A percentile compares a stretch with the other conserved stretches of the same genome.
phyloP scores from a whole-genome alignment of 2,329 filamentous ascomycete species.

The Venturia aucupariae region DNA sequence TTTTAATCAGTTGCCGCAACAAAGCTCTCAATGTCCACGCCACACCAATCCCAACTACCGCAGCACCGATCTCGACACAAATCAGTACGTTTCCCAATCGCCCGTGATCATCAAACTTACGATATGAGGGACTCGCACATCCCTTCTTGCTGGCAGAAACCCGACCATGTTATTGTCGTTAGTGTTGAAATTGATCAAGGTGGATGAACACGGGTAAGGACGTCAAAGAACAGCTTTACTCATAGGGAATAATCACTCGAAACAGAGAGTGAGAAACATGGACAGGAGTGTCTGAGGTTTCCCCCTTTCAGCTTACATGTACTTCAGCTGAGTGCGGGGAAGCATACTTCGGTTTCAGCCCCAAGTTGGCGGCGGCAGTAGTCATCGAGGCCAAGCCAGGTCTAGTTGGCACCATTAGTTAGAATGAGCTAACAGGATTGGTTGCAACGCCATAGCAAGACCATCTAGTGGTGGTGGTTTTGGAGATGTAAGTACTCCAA shows the following conservation, averaged over 20 bases:
- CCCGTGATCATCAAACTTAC: not conserved
- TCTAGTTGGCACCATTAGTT: not conserved
- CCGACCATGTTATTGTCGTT: not conserved
- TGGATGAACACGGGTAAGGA: too few species aligned
- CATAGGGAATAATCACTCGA: too few species aligned
- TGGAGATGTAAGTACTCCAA: too few species aligned
- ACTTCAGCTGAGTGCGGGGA: constrained; percentile 4
- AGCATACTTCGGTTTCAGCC: not conserved
- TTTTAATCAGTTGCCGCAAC: constrained; percentile 1
- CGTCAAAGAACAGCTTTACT: too few species aligned
- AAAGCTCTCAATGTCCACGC: constrained; percentile 1
- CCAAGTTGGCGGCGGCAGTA: not conserved
- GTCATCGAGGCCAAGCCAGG: not conserved
- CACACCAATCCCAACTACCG: not conserved
- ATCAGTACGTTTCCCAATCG: not conserved
- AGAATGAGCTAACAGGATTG: not conserved
- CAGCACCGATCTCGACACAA: not conserved
- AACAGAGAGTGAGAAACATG: too few species aligned
- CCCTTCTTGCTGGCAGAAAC: not conserved
- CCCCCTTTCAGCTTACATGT: not conserved
- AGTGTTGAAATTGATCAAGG: not conserved
- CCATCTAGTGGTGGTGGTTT: too few species aligned
- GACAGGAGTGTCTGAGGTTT: not conserved
- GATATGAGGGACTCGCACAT: not conserved
- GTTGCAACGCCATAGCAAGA: not conserved